Evolutionary conservation across 305 asterid species (phyloP), one percentile per base, ranked within the genome.

Genomic region (Fraxinus dipetala): DNA sequence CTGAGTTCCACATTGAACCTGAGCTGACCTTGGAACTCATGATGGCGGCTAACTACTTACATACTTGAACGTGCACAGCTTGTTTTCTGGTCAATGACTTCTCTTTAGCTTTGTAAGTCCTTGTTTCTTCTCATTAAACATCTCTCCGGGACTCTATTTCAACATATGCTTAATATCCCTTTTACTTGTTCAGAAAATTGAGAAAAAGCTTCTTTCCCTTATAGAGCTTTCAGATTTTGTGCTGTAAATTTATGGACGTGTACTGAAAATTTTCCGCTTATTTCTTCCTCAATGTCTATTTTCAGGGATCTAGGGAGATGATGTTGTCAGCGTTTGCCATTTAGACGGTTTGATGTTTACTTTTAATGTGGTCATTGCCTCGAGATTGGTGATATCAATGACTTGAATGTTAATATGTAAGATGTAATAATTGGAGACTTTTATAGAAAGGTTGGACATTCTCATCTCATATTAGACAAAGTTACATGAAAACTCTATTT

Each of bases 31-130:
- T 96, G 95, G 98, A 94, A 85, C 91, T 94, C 77, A 94, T 96
- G 96, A 94, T 96, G 99, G 99, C 99, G 0, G 98, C 98, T 72
- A 94, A 96, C 81, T 96, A 91, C 79, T 90, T 96, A 82, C 94
- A 96, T 87, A 96, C 99, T 76, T 95, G 88, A 96, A 76, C 79
- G 56, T 76, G 74, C 85, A 74, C 72, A 67, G 48, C 73, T 77
- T 70, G 76, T 77, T 86, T 83, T 70, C 74, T 45, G 80, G 72
- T 83, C 83, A 83, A 65, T 85, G 51, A 38, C 79, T 80, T 45
- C 77, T 59, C 18, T 77, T 75, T 80, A 75, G 59, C 73, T 43
- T 32, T 80, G 90, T 87, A 84, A 86, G 90, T 84, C 24, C 81
- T 80, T 83, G 72, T 38, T 5, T 51, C 63, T 16, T n/a, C 74